Conservation (phyloP, 345 rosid species). For the Salix suchowensis region DNA sequence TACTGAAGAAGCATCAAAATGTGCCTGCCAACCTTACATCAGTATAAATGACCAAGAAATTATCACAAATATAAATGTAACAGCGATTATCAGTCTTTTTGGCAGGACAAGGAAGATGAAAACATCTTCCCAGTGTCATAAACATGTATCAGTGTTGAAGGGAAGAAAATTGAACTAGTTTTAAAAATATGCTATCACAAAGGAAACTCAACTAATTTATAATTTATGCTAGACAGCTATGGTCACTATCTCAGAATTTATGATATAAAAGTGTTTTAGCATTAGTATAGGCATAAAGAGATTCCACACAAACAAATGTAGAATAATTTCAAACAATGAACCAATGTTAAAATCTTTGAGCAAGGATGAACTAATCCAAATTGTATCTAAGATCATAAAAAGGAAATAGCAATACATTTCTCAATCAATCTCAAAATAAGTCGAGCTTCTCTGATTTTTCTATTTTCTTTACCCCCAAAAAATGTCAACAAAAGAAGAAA, state of each 20-base stretch:
- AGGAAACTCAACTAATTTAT: background rate
- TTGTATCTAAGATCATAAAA: background rate
- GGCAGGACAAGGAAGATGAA: background rate
- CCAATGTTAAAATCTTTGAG: background rate
- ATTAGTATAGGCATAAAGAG: background rate
- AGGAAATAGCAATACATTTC: background rate
- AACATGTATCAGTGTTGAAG: background rate
- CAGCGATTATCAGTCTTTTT: background rate
- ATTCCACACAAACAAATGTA: background rate
- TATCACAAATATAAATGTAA: conserved; percentile 10
- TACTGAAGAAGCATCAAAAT: conserved; percentile 82
- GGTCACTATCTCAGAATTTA: background rate
- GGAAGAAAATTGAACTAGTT: background rate
- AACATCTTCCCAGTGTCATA: background rate
- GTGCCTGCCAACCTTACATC: conserved; percentile 59
- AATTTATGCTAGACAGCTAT: background rate
- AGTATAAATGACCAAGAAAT: conserved; percentile 27
- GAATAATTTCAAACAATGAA: background rate
- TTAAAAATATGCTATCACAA: background rate
- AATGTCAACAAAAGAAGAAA: background rate
- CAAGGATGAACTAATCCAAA: background rate
- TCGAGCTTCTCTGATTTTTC: too few relatives aligned
- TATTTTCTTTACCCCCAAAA: background rate
- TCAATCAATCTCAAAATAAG: too few relatives aligned
- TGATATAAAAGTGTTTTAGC: background rate